Evolutionary conservation across 805 yeast genomes (phyloP), one percentile per base, ranked within the genome.

Genomic region (Ogataea paraovalis): DNA sequence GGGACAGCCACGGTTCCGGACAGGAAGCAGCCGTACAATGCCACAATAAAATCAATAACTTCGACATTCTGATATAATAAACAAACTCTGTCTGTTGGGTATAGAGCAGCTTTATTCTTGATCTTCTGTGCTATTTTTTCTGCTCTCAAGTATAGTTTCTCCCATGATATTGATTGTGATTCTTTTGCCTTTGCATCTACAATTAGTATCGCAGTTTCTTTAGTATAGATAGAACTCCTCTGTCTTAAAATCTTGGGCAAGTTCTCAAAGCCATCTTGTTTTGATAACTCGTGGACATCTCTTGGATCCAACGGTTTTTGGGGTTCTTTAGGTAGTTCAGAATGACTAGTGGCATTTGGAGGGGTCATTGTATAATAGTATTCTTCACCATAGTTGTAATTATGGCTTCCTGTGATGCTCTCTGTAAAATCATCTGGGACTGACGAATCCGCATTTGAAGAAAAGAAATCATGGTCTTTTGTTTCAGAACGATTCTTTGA

Each of bases 1-100:
- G 99, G 99, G 4, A 94, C 92, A 0, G 98, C 98, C 2, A 94
- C 91, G 41, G 89, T 85, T 2, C 96, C 96, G 1, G 97, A 96
- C 47, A 92, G 71, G 55, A 92, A 87, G 61, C 97, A 91, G 6
- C 97, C 99, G 63, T 89, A 78, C 19, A 94, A 65, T 0, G 98
- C 95, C 1, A 87, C 79, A 0, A 87, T 78, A 62, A 91, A 92
- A 53, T 94, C 98, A 12, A 87, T 76, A 2, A 87, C 82, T 64
- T 94, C 98, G 27, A 76, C 76, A 48, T 85, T 89, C 57, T 87
- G 89, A 62, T 90, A 94, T 55, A 95, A 76, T 39, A 94, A 70
- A 28, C 88, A 80, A 0, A 92, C 96, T 32, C 96, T 76, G 61
- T 89, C 97, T 56, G 87, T 89, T 30, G 87, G 79, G 61, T 83